Evolutionary conservation across 164 flowering plant species (phyloP).

Genomic region (Saururus chinensis): DNA sequence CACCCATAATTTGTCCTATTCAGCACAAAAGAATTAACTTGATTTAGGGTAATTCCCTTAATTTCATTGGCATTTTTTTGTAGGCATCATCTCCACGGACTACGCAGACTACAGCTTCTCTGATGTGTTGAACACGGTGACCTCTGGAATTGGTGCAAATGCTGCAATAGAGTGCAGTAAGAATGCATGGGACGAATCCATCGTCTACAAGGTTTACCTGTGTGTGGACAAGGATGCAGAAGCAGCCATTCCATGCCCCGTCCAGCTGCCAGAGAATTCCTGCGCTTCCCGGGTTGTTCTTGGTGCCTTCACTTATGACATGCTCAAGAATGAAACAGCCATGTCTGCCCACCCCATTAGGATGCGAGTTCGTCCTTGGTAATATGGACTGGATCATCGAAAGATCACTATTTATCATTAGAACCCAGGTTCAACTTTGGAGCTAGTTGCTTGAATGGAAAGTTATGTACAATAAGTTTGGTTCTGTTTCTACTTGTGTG

Average conservation of each 20-base stretch:
- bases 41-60: no score
- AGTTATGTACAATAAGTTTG: no score
- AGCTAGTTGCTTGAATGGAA: no score
- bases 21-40: no score
- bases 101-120: conserved; percentile 5
- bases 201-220: conserved; percentile 5
- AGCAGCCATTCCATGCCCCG: conserved; percentile 7
- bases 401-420: no score
- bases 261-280: not conserved
- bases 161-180: conserved; percentile 7
- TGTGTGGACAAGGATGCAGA: conserved; percentile 9
- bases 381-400: no score
- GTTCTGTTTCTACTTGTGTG: no score
- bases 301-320: conserved; percentile 8
- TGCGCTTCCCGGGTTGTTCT: conserved; percentile 9
- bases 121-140: not conserved
- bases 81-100: conserved; percentile 9
- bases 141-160: conserved; percentile 3
- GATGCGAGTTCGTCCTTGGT: conserved; percentile 1
- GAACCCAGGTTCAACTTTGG: no score
- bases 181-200: conserved; percentile 8
- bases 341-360: conserved; percentile 5
- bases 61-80: not conserved
- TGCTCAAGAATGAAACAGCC: conserved; percentile 5
- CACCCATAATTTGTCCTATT: no score